Evolutionary conservation across 768 basidiomycete species (phyloP).

Genomic region (Calvatia gigantea): DNA sequence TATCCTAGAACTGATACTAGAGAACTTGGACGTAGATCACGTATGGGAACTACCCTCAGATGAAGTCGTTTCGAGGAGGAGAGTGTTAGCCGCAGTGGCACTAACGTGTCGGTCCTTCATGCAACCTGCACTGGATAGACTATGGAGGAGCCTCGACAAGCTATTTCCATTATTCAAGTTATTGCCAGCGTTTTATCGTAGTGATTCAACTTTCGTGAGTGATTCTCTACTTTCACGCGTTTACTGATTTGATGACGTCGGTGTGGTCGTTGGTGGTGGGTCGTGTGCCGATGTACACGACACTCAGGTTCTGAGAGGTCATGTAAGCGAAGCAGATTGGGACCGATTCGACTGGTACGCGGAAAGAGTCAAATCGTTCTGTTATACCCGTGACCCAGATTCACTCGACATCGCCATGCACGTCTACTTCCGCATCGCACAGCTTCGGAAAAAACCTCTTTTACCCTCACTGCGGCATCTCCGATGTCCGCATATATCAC

Average conservation of each 20-base stretch:
- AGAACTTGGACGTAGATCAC: slow-evolving; percentile 21
- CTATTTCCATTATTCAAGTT: slow-evolving; percentile 30
- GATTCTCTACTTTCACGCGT: background rate
- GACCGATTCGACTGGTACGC: slow-evolving; percentile 30
- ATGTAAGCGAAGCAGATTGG: slow-evolving; percentile 24
- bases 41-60: slow-evolving; percentile 17
- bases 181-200: slow-evolving; percentile 25
- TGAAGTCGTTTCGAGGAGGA: slow-evolving; percentile 10
- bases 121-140: slow-evolving; percentile 28
- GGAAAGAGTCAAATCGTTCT: slow-evolving; percentile 24
- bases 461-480: slow-evolving; percentile 26
- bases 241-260: background rate
- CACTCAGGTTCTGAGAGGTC: slow-evolving; percentile 30
- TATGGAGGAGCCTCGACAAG: slow-evolving; percentile 30
- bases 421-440: slow-evolving; percentile 30
- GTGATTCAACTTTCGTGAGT: slow-evolving; percentile 29
- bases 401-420: slow-evolving; percentile 30
- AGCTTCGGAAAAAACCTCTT: slow-evolving; percentile 23
- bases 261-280: background rate
- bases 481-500: slow-evolving; percentile 24
- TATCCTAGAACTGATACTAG: slow-evolving; percentile 27
- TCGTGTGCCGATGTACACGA: too few relatives aligned
- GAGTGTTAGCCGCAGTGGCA: slow-evolving; percentile 20
- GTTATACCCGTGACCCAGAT: slow-evolving; percentile 25
- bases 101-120: slow-evolving; percentile 28